Conservation (phyloP, 208 protist species). For the Wallacemonas sp. region DNA sequence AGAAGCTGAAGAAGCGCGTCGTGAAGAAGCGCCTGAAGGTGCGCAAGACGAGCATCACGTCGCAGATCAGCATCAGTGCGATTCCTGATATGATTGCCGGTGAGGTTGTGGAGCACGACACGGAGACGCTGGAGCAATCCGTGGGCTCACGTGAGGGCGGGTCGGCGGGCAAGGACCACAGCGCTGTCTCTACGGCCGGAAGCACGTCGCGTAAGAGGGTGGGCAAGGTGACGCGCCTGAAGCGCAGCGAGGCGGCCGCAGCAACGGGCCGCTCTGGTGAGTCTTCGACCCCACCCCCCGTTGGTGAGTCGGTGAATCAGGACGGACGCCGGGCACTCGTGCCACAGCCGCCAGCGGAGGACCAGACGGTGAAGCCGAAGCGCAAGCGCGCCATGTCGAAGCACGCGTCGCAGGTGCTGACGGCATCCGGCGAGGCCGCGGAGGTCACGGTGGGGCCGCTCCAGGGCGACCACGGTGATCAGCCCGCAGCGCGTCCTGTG, state of each 20-base stretch:
- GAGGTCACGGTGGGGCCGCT: slow-evolving; percentile 39
- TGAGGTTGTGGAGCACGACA: slow-evolving; percentile 46
- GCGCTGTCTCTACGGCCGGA: neutral
- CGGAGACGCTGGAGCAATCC: slow-evolving; percentile 22
- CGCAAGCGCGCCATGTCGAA: slow-evolving; percentile 21
- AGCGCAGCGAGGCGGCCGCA: slow-evolving; percentile 5
- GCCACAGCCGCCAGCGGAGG: slow-evolving; percentile 5
- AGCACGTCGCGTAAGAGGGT: slow-evolving; percentile 13
- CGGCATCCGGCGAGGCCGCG: slow-evolving; percentile 20
- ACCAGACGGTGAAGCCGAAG: slow-evolving; percentile 22
- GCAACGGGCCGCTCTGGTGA: neutral
- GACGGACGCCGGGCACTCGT: neutral
- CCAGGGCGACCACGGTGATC: slow-evolving; percentile 11
- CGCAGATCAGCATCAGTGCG: slow-evolving; percentile 24
- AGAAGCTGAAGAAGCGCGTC: slow-evolving; percentile 47
- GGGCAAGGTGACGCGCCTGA: slow-evolving; percentile 12
- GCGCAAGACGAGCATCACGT: slow-evolving; percentile 31
- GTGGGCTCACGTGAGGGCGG: neutral
- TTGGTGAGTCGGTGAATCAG: neutral
- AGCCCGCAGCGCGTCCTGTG: neutral
- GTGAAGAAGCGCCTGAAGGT: slow-evolving; percentile 35
- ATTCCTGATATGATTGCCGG: slow-evolving; percentile 45
- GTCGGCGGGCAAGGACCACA: neutral
- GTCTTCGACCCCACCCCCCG: neutral
- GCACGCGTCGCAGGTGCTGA: slow-evolving; percentile 16